Base-by-base conservation (phyloP, 78 protist genomes). In the Dictyostelium discoideum region DNA sequence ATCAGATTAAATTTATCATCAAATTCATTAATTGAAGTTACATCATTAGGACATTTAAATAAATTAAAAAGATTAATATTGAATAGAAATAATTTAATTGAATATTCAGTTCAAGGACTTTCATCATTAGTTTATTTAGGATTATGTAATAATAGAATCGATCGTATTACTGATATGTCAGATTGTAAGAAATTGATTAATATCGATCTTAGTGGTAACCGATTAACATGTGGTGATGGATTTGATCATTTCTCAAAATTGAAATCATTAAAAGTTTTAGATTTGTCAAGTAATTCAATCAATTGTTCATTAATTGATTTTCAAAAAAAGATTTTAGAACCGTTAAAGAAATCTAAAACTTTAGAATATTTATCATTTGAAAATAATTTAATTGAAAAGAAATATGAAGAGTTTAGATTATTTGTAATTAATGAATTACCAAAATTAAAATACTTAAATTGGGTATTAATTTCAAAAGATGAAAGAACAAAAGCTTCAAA, bases 341-440 rank as follows among this genome's bases (percentile, higher is more conserved):
- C 40, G 0, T 32, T 93, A 48, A 85, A 80, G 48, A 93, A 93
- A 72, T 20, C 87, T 65, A 85, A 85, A 39, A 77, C 87, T 13
- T 81, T 93, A 16, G 96, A 93, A 50, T 93, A 85, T 39, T 22
- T 93, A 7, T 86, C 96, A n/a, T 85, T 93, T 54, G 92, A 93
- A 20, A 80, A 80, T 69, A 93, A 93, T 65, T 84, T 90, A 9
- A 85, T 93, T 24, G 96, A 93, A n/a, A 65, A 73, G 48, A 16
- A 37, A 24, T 32, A 85, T 73, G 92, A 69, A 39, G 92, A 86
- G 67, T 93, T 93, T 73, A 54, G 92, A 73, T 42, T 32, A 22
- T 93, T 40, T 1, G 54, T 93, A 2, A 26, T 69, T 50, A 86
- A 77, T 50, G 96, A 86, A 73, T 29, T 93, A 22, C 92, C 84